Evolutionary conservation across 176 grass and related monocot genomes (phyloP).

Genomic region (Oryza meridionalis): DNA sequence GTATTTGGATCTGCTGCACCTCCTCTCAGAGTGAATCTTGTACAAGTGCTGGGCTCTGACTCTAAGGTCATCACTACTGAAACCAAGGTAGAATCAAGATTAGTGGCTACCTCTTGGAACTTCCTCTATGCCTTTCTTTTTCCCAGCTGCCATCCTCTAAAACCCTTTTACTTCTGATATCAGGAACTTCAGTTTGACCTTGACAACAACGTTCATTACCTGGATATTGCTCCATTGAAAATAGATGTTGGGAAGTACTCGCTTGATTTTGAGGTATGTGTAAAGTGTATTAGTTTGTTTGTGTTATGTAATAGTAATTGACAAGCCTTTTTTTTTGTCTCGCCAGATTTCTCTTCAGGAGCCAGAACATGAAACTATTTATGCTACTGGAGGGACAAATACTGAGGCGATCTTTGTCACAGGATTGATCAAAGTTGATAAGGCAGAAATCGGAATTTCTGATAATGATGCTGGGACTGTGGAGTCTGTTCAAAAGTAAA

Average conservation of each 20-base stretch:
- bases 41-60: slow-evolving; percentile 65
- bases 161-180: slow-evolving; percentile 35
- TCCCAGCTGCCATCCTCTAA: slow-evolving; percentile 5
- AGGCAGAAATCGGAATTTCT: slow-evolving; percentile 80
- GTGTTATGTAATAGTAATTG: slow-evolving; percentile 23
- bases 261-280: slow-evolving; percentile 85
- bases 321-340: neutral
- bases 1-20: slow-evolving; percentile 87
- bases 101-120: neutral
- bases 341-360: slow-evolving; percentile 75
- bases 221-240: slow-evolving; percentile 80
- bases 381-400: slow-evolving; percentile 74
- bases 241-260: slow-evolving; percentile 93
- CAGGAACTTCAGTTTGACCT: slow-evolving; percentile 87
- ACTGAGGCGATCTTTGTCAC: slow-evolving; percentile 58
- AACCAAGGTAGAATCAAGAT: slow-evolving; percentile 48
- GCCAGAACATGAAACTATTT: slow-evolving; percentile 59
- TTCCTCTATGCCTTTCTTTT: neutral
- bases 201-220: slow-evolving; percentile 78
- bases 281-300: slow-evolving; percentile 24
- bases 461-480: slow-evolving; percentile 66
- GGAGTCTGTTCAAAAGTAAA: slow-evolving; percentile 87
- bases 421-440: slow-evolving; percentile 77
- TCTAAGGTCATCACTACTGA: slow-evolving; percentile 61
- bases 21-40: slow-evolving; percentile 72